Percentiles rank a stretch among this genome's conserved stretches.
Conservation (phyloP, 2,329 filamentous ascomycete species). For the Bipolaris sorokiniana region DNA sequence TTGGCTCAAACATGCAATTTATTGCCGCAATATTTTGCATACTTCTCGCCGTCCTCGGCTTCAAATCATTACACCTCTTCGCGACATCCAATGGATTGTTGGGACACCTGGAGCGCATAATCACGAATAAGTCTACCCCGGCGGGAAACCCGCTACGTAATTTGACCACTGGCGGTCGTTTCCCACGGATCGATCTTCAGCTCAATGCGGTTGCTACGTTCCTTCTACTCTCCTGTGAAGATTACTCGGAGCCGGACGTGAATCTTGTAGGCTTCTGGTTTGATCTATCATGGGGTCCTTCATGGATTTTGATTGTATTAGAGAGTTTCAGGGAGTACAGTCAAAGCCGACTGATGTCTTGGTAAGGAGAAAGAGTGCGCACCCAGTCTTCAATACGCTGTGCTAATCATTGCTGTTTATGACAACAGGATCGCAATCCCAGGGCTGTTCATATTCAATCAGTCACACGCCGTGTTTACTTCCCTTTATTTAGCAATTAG, state of each 20-base stretch:
- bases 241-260: background rate
- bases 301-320: slow-evolving; percentile 1
- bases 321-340: slow-evolving; percentile 4
- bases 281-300: background rate
- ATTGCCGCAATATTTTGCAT: background rate
- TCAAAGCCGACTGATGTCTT: background rate
- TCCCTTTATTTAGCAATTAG: slow-evolving; percentile 2
- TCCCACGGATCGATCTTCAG: background rate
- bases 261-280: slow-evolving; percentile 2
- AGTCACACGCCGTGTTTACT: slow-evolving; percentile 2
- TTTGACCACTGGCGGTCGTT: background rate
- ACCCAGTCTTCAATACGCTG: background rate
- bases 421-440: background rate
- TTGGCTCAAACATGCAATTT: background rate
- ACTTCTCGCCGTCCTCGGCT: background rate
- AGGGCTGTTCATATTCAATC: slow-evolving; percentile 1
- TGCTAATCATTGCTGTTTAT: background rate
- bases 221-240: background rate
- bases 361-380: background rate
- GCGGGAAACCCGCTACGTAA: background rate
- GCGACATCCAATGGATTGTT: background rate
- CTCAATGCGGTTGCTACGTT: slow-evolving; percentile 3
- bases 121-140: background rate
- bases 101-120: background rate
- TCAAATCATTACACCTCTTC: background rate